Evolutionary conservation across 352 stramenopile genomes (phyloP).

Genomic region (Phytopythium delawarense): DNA sequence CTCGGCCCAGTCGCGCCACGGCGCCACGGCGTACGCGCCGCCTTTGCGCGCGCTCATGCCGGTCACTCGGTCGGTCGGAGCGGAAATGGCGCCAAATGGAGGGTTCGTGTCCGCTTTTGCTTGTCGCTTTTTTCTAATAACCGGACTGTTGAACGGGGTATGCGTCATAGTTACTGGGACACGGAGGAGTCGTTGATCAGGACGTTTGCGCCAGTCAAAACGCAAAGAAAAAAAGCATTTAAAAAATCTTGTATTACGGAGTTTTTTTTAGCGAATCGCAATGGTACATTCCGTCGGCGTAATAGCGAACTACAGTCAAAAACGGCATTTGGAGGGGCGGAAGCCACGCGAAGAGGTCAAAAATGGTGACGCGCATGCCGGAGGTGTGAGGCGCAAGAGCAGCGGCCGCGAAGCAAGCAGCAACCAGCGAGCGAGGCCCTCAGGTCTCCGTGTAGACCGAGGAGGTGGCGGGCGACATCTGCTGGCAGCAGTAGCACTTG

Average conservation of each 20-base stretch:
- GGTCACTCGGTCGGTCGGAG: background rate
- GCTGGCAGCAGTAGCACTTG: slow-evolving; percentile 72
- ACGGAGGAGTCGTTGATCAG: background rate
- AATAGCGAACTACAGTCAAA: slow-evolving; percentile 1
- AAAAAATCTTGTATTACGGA: background rate
- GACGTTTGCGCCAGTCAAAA: background rate
- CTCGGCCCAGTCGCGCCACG: slow-evolving; percentile 70
- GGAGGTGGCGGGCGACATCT: slow-evolving; percentile 60
- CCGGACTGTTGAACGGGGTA: background rate
- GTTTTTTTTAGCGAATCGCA: background rate
- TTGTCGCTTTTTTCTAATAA: background rate
- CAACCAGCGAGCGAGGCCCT: slow-evolving; percentile 5
- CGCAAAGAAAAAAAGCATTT: background rate
- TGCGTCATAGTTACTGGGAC: background rate
- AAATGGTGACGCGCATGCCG: background rate
- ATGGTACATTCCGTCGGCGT: background rate
- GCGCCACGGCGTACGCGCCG: slow-evolving; percentile 13
- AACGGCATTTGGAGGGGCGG: background rate
- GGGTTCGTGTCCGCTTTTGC: background rate
- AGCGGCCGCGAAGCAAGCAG: too few species aligned
- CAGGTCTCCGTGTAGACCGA: slow-evolving; percentile 59
- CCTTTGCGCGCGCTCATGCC: slow-evolving; percentile 49
- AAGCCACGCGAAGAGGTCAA: background rate
- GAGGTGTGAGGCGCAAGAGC: too few species aligned
- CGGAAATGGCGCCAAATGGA: background rate